These are phyloP conservation scores for Sarcocystis neurona DNA, from an alignment of 169 alveolate genomes.

Conservation along the genomic window DNA sequence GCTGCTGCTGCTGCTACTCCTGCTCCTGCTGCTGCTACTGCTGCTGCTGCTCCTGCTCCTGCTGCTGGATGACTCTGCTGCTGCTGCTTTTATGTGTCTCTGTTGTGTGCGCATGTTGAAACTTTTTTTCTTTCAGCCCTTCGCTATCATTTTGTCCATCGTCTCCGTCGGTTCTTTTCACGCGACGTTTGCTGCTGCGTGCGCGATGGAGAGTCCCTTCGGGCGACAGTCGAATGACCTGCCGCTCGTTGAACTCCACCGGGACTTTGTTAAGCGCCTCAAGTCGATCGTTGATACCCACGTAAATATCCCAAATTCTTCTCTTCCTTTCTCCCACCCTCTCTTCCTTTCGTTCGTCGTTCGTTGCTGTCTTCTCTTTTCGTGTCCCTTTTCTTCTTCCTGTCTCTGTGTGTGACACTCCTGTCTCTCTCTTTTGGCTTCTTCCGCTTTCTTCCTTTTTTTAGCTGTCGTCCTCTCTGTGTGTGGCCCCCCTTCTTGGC, in stretches of 20 bases:
- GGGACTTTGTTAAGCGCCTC: constrained; percentile 38
- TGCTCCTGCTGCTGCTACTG: no score
- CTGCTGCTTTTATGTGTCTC: not conserved
- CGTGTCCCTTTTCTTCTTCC: no score
- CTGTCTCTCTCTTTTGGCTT: no score
- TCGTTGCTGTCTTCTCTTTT: not conserved
- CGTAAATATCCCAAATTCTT: not conserved
- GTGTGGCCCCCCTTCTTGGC: no score
- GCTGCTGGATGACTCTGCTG: no score
- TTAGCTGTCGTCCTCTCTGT: no score
- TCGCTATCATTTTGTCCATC: constrained; percentile 18
- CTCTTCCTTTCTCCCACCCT: no score
- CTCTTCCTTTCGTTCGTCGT: not conserved
- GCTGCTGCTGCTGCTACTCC: no score
- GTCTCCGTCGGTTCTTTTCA: constrained; percentile 35
- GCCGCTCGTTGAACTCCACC: constrained; percentile 34
- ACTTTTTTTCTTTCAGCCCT: not conserved
- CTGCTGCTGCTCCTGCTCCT: no score
- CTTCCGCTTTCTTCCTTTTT: no score
- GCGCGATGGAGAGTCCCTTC: constrained; percentile 50
- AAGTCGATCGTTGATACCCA: constrained; percentile 39
- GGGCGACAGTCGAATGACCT: constrained; percentile 36
- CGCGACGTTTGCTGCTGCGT: constrained; percentile 48
- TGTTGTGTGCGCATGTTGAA: not conserved
- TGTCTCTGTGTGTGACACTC: no score